Base-by-base conservation (phyloP, 2,329 filamentous ascomycete genomes). In the Ramularia endophylla region DNA sequence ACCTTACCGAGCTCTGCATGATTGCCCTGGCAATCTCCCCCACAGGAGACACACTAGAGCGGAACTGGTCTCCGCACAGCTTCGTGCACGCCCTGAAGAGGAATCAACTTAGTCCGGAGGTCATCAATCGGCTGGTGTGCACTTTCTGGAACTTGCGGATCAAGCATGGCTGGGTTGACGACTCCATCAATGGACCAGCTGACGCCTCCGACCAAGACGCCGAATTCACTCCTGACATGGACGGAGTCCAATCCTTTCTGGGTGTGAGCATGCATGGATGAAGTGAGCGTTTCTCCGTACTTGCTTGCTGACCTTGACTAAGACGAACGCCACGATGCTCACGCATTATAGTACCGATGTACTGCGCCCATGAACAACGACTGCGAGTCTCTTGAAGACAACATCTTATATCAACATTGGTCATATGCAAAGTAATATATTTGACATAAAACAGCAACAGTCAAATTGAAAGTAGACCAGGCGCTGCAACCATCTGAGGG, bases 91-190 rank as follows among this genome's bases (percentile, higher is more conserved):
- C 45, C 36, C 37, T 53, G 40, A 53, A 53, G 38, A 40, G 51
- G 15, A 53, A 53, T 36, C 46, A 51, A 20, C 41, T 53, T 7
- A 40, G 40, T 8, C 46, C 47, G 3, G 51, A 49, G 28, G 44
- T 52, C 11, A 39, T 53, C 38, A 50, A 49, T 19, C 39, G 51
- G 9, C 28, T 53, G 17, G 43, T 50, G 9, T 37, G 37, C 25
- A 53, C 48, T 6, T 53, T 53, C 28, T 53, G 51, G 51, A 46
- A 35, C 29, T 34, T 53, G 36, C 31, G 51, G 8, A 51, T 53
- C 43, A 51, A 53, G 37, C 51, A 53, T 27, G 51, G 51, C 8
- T 53, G 51, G 51, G 51, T 53, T 9, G 51, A 53, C 13, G 51
- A 53, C n/a, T 36, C 36, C 12, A 18, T 27, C 4, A 31, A 41